Evolutionary conservation across 73 alveolate genomes (phyloP).

Genomic region (Chromera velia): DNA sequence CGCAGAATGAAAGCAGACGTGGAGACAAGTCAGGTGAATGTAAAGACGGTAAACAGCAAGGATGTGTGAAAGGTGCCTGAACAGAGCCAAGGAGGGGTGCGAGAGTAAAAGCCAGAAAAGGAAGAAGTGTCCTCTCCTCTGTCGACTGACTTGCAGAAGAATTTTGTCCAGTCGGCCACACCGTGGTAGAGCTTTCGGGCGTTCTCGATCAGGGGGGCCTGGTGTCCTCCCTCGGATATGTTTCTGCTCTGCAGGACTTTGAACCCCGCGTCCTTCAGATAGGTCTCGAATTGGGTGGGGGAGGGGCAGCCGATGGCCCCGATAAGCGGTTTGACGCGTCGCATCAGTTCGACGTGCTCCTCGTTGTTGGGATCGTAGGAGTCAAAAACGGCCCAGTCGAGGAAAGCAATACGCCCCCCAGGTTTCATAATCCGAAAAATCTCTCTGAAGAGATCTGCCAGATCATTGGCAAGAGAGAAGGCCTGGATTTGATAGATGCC

Average conservation of each 20-base stretch:
- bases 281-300: conserved; percentile 9
- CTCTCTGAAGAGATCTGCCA: neutral
- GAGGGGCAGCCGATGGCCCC: conserved; percentile 33
- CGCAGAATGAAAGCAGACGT: too few species aligned
- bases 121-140: too few species aligned
- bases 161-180: neutral
- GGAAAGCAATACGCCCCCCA: too few species aligned
- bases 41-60: too few species aligned
- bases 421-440: too few species aligned
- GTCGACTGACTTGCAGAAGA: neutral
- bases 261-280: conserved; percentile 15
- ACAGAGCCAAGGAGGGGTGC: too few species aligned
- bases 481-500: conserved; percentile 4
- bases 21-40: too few species aligned
- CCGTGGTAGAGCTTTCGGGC: conserved; percentile 11
- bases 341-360: too few species aligned
- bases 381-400: too few species aligned
- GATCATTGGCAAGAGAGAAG: neutral
- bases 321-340: conserved; percentile 28
- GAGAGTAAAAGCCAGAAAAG: too few species aligned
- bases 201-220: conserved; percentile 23
- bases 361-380: too few species aligned
- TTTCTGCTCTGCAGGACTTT: conserved; percentile 11
- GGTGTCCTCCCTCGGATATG: conserved; percentile 23
- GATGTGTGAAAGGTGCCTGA: too few species aligned